Evolutionary conservation across 305 asterid species (phyloP).

Genomic region (Plantago coronopus): DNA sequence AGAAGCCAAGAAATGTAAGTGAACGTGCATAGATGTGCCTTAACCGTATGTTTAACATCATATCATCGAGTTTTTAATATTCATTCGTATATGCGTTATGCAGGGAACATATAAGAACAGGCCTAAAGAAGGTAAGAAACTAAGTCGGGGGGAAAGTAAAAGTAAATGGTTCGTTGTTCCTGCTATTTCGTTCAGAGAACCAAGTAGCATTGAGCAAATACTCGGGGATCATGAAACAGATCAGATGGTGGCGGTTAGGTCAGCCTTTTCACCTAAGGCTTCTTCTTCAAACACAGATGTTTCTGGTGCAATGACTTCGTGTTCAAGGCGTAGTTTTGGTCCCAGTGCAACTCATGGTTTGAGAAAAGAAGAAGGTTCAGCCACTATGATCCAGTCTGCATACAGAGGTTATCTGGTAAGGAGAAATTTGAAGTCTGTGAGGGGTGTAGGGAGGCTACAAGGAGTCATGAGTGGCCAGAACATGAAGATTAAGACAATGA

Average conservation of each 20-base stretch:
- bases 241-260: conserved; percentile 55
- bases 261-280: conserved; percentile 32
- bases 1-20: conserved; percentile 59
- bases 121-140: conserved; percentile 61
- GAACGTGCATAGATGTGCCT: not conserved
- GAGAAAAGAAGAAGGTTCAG: conserved; percentile 1
- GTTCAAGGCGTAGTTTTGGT: not conserved
- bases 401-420: conserved; percentile 73
- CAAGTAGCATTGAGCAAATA: conserved; percentile 92
- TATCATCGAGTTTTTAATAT: too few relatives aligned
- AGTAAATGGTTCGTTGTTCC: conserved; percentile 70
- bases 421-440: conserved; percentile 73
- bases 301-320: conserved; percentile 1
- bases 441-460: conserved; percentile 92
- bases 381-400: conserved; percentile 15
- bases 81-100: too few relatives aligned
- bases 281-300: conserved; percentile 14
- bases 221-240: conserved; percentile 66
- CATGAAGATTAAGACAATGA: conserved; percentile 68
- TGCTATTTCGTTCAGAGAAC: conserved; percentile 45
- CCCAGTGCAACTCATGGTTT: conserved; percentile 1
- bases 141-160: conserved; percentile 36
- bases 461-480: conserved; percentile 79
- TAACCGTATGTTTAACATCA: too few relatives aligned
- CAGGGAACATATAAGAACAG: conserved; percentile 64